Evolutionary conservation across 371 early-diverging fungal genomes (phyloP).

Genomic region (Basidiobolus meristosporus): DNA sequence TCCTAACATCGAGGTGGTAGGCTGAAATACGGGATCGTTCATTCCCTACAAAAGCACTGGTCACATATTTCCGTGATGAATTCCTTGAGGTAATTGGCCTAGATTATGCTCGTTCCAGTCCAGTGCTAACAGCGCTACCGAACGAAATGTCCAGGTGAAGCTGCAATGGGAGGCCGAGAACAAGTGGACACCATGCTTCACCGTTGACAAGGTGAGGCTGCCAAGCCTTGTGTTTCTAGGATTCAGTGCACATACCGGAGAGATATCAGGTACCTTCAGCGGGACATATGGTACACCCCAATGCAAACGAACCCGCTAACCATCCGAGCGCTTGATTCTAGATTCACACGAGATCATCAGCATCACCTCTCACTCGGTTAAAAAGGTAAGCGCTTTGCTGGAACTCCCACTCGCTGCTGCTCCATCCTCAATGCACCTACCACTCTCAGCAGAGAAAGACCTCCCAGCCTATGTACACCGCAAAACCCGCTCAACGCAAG

Average conservation of each 20-base stretch:
- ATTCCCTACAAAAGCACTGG: slow-evolving; percentile 44
- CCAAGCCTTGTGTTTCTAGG: slow-evolving; percentile 65
- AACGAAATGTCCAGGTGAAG: slow-evolving; percentile 15
- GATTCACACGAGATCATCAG: too few relatives aligned
- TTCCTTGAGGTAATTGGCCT: slow-evolving; percentile 29
- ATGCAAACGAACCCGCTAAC: too few relatives aligned
- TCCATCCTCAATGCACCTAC: too few relatives aligned
- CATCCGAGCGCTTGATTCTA: too few relatives aligned
- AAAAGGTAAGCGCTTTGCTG: too few relatives aligned
- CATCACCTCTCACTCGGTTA: too few relatives aligned
- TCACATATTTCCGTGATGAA: slow-evolving; percentile 55
- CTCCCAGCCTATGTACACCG: too few relatives aligned
- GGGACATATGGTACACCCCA: too few relatives aligned
- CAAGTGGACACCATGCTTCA: slow-evolving; percentile 70
- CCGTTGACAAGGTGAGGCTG: slow-evolving; percentile 39
- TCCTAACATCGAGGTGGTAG: slow-evolving; percentile 3
- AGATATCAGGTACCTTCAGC: slow-evolving; percentile 53
- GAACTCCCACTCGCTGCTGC: too few relatives aligned
- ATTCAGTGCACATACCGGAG: slow-evolving; percentile 83
- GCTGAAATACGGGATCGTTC: slow-evolving; percentile 54
- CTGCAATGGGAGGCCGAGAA: slow-evolving; percentile 40
- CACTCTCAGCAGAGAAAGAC: too few relatives aligned
- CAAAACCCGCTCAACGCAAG: too few relatives aligned
- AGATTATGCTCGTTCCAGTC: slow-evolving; percentile 2
- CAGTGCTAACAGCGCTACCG: neutral